Conservation (phyloP, 2,329 filamentous ascomycete species). For the Didymella glomerata region DNA sequence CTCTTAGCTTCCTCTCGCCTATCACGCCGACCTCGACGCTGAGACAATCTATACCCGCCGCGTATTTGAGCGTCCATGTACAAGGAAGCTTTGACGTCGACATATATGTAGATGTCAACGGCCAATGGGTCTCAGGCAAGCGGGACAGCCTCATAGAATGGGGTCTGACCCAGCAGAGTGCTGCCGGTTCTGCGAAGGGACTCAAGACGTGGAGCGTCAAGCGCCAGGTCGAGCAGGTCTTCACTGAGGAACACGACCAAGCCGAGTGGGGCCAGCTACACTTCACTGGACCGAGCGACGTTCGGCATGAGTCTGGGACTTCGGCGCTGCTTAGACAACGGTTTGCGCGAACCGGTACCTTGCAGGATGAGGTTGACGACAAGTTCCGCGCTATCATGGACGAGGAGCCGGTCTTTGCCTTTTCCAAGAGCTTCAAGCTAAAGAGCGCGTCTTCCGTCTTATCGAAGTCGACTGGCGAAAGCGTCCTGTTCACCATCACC, state of each 20-base stretch:
- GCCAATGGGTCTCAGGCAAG: constrained; percentile 83
- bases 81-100: constrained; percentile 66
- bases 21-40: constrained; percentile 83
- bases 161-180: constrained; percentile 63
- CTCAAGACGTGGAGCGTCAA: constrained; percentile 74
- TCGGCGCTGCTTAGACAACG: constrained; percentile 70
- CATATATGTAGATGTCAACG: constrained; percentile 59
- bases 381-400: constrained; percentile 76
- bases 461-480: constrained; percentile 42
- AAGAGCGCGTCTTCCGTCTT: constrained; percentile 22
- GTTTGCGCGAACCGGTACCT: constrained; percentile 72
- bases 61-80: constrained; percentile 76
- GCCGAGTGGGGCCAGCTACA: constrained; percentile 85
- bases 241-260: constrained; percentile 76
- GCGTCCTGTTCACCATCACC: constrained; percentile 76
- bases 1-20: constrained; percentile 75
- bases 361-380: constrained; percentile 73
- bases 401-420: constrained; percentile 83
- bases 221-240: constrained; percentile 69
- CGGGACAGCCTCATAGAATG: constrained; percentile 74
- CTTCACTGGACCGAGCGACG: constrained; percentile 75
- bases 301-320: constrained; percentile 74
- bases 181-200: constrained; percentile 47
- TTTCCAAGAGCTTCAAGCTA: constrained; percentile 56
- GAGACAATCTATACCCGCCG: constrained; percentile 81